Base-by-base conservation (phyloP, 2,329 filamentous ascomycete genomes). In the Spiromastix sp. region DNA sequence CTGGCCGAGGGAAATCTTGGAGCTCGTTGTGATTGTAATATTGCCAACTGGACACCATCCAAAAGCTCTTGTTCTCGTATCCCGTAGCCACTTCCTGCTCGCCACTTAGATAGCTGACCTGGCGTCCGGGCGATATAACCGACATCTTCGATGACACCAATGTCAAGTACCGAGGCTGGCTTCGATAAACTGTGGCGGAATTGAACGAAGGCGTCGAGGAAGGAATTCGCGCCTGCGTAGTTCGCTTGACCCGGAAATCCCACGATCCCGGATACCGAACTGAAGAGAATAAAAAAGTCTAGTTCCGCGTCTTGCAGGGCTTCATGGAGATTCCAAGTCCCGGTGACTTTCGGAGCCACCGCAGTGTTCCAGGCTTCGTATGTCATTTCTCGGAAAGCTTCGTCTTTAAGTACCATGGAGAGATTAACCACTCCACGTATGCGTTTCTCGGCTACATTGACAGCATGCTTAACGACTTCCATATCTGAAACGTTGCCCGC, bases 291-390 rank as follows among this genome's bases (percentile, higher is more conserved):
- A 32, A 50, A 49, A 28, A 50, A 46, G 15, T 49, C 46, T 6
- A 50, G 20, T 6, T 38, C 22, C 5, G 17, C 11, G 7, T 21
- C 33, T 9, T 22, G 26, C 5, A 36, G 22, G 5, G 31, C 42
- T 15, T 34, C 16, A 27, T 52, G 46, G 5, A 44, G 38, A 25
- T 42, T 52, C 47, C 45, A 49, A 2, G 50, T 46, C 1, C 39
- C 48, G 1, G 38, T 4, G 4, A 51, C 42, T 39, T 61, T 62
- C 1, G 56, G 50, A 25, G 42, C 38, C 2, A 54, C 37, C 1
- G 49, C 51, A 2, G 27, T 24, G 4, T 17, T 13, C 42, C 39
- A 41, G 4, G 35, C 39, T 1, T 45, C 35, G 1, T 33, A 8
- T 18, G 44, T 38, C 33, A 40, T 43, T 4, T 31, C 34, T 9